Evolutionary conservation across 2,329 filamentous ascomycete genomes (phyloP).

Genomic region (Fusarium sp.): DNA sequence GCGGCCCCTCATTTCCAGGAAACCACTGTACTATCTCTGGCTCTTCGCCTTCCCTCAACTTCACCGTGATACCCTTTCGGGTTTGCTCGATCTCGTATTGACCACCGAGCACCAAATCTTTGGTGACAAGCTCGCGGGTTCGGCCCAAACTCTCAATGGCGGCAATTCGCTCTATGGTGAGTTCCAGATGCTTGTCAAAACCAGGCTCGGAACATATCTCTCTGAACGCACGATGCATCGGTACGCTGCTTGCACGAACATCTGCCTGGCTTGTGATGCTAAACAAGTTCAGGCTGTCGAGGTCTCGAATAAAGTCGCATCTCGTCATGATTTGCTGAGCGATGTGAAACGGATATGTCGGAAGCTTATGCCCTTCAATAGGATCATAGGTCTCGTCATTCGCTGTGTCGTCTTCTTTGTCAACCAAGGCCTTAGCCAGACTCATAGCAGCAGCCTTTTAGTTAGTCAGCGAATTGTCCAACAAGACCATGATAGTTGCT

Average conservation of each 20-base stretch:
- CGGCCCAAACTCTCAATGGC: slow-evolving; percentile 93
- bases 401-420: slow-evolving; percentile 75
- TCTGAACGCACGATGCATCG: slow-evolving; percentile 93
- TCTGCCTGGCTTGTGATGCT: slow-evolving; percentile 89
- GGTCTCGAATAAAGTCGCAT: slow-evolving; percentile 90
- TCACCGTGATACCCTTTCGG: slow-evolving; percentile 56
- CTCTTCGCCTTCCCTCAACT: slow-evolving; percentile 56
- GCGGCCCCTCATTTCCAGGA: slow-evolving; percentile 2
- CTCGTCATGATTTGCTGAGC: slow-evolving; percentile 95
- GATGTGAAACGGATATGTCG: slow-evolving; percentile 82
- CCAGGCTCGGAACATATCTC: slow-evolving; percentile 81
- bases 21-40: background rate
- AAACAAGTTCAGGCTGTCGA: slow-evolving; percentile 95
- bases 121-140: slow-evolving; percentile 94
- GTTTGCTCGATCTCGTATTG: slow-evolving; percentile 74
- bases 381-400: slow-evolving; percentile 70
- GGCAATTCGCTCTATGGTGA: slow-evolving; percentile 85
- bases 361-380: slow-evolving; percentile 77
- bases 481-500: background rate
- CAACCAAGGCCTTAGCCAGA: slow-evolving; percentile 89
- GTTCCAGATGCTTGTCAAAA: slow-evolving; percentile 85
- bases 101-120: slow-evolving; percentile 88
- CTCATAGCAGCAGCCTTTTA: slow-evolving; percentile 88
- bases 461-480: slow-evolving; percentile 18
- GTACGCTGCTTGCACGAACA: slow-evolving; percentile 92